Evolutionary conservation across 306 rosid genomes (phyloP), one percentile per base, ranked within the genome.

Genomic region (Quercus ilex): DNA sequence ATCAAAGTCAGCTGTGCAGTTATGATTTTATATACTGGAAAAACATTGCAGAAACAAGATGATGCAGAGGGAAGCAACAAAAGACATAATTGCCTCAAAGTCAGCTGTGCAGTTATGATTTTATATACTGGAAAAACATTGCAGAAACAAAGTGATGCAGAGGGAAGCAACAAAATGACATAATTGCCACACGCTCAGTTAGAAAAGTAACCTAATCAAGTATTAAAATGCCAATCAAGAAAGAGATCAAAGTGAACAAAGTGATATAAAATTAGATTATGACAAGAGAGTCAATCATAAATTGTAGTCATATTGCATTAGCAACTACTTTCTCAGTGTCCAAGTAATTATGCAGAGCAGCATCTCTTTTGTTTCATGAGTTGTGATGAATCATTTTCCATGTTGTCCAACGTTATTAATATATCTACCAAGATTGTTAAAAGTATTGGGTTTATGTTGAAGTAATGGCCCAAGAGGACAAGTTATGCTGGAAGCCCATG

Each of bases 1-100:
- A 59, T 76, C 73, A 73, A 80, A 70, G 38, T 53, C 62, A 78
- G 79, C 17, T 15, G 41, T 74, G 31, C 43, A 46, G 21, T 56
- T 68, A 51, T 67, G 75, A 64, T 73, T 58, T 79, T 71, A 11
- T 60, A 38, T 59, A 64, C 73, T 33, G 31, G 67, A 55, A 52
- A 55, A 55, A 5, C 60, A 73, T 8, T 71, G 69, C 51, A 25
- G 18, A 43, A 60, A 6, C 43, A 75, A 67, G 58, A 38, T n/a
- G 73, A 4, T 38, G 21, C 67, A 65, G 67, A 67, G 55, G 38
- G 30, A 65, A 41, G 46, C 46, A 46, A 80, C 46, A 74, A 35
- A 8, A 33, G n/a, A 35, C 35, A 67, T 23, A 67, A 18, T 43
- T 11, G 51, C 26, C 65, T 76, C 73, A 73, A 77, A 70, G 38